phyloP scores from a whole-genome alignment of 805 yeast genomes.

The Wickerhamiella lipophila region DNA sequence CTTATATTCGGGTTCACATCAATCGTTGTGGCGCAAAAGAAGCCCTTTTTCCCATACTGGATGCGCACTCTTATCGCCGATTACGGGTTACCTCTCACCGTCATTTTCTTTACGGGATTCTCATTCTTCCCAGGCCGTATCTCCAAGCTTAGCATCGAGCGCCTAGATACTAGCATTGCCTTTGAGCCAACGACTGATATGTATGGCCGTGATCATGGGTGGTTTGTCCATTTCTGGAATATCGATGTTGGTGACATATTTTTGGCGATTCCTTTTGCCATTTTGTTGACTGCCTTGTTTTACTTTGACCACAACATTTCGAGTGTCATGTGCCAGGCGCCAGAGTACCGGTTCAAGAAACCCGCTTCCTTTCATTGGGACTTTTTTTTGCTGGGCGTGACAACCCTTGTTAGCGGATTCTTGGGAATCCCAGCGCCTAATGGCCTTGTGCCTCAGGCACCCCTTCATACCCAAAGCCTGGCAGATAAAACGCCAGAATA shows the following conservation, averaged over 20 bases:
- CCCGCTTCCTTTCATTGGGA: conserved; percentile 93
- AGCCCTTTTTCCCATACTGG: conserved; percentile 48
- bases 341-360: conserved; percentile 65
- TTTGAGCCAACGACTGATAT: conserved; percentile 53
- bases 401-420: conserved; percentile 78
- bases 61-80: conserved; percentile 65
- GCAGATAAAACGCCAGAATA: conserved; percentile 20
- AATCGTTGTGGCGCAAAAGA: conserved; percentile 43
- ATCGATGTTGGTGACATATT: conserved; percentile 65
- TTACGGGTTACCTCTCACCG: conserved; percentile 72
- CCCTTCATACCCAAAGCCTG: conserved; percentile 72
- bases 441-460: conserved; percentile 95
- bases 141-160: conserved; percentile 41
- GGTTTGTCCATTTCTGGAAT: conserved; percentile 74
- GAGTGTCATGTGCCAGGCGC: conserved; percentile 80
- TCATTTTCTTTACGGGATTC: conserved; percentile 84
- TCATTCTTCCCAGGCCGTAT: conserved; percentile 81
- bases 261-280: conserved; percentile 84
- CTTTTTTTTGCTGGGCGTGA: conserved; percentile 66
- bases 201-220: conserved; percentile 36
- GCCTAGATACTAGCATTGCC: conserved; percentile 56
- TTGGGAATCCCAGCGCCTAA: conserved; percentile 93
- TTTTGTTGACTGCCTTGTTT: conserved; percentile 69
- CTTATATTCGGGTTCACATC: conserved; percentile 59
- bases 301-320: conserved; percentile 95